Evolutionary conservation across 2,329 filamentous ascomycete species (phyloP), one percentile per base, ranked within the genome.

Genomic region (Diaporthe caulivora): DNA sequence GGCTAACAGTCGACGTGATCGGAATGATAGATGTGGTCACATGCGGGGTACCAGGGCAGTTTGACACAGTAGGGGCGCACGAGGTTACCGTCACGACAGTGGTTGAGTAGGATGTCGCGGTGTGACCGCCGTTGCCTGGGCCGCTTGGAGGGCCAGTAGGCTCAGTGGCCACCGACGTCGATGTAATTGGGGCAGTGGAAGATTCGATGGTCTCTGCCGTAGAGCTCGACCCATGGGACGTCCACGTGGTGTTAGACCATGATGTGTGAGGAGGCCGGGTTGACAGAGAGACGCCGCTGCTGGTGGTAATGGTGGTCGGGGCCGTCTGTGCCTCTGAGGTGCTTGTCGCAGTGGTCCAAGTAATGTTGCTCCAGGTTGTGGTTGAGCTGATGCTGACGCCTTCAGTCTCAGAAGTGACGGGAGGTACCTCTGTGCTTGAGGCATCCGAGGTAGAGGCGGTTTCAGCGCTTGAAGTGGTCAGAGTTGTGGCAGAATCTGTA

Each of bases 1-100:
- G 75, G 78, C 81, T 82, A 67, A 82, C 77, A 40, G 83, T 84
- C 37, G 81, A 84, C 74, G 80, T 82, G 31, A 83, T 68, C 26
- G 81, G 73, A 53, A 84, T 79, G 18, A 77, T 72, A 34, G 81
- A 77, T 8, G 81, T 83, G 11, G 79, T 80, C 54, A 82, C 78
- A 37, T 78, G 76, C 70, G 81, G 79, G n/a, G 76, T 75, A 15
- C 70, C 73, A 9, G 71, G 73, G 71, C 73, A 75, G 24, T 73
- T 60, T 15, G 73, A 71, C n/a, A 75, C 75, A 9, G 58, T 76
- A 17, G 72, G 72, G 3, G 70, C 67, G 49, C 74, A 75, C 0
- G 72, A 72, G 4, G 74, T 75, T 5, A 74, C 26, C 3, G 73
- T 75, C 21, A 58, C n/a, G 31, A 74, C 51, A 49, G 58, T 62